Percentiles rank a stretch among this genome's conserved stretches.
These are phyloP conservation scores for Paramecium tetraurelia DNA, from an alignment of 73 alveolate species.

Conservation along the genomic window DNA sequence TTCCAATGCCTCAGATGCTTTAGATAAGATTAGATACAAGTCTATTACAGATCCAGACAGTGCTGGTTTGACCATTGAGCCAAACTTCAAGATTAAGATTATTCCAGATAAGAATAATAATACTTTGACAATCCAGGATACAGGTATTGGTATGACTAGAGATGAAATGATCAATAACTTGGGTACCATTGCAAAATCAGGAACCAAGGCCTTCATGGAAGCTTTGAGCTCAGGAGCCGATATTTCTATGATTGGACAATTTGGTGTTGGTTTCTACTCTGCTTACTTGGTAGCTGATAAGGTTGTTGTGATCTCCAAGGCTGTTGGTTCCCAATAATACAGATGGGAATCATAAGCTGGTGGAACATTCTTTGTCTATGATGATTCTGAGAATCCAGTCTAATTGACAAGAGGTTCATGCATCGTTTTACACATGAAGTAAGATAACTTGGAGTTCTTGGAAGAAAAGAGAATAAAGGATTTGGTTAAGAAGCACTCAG, in stretches of 20 bases:
- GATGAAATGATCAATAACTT: constrained; percentile 97
- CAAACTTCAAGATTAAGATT: constrained; percentile 91
- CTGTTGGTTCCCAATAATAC: constrained; percentile 93
- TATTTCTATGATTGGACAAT: constrained; percentile 98
- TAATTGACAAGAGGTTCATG: constrained; percentile 94
- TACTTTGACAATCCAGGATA: constrained; percentile 95
- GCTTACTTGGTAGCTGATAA: constrained; percentile 99
- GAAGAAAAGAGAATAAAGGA: constrained; percentile 98
- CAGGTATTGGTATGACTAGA: constrained; percentile 99
- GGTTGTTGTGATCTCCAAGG: constrained; percentile 93
- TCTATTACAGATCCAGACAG: constrained; percentile 97
- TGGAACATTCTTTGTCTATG: constrained; percentile 93
- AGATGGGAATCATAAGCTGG: constrained; percentile 99
- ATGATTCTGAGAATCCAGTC: constrained; percentile 83
- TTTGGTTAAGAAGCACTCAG: constrained; percentile 97
- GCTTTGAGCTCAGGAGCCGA: constrained; percentile 98
- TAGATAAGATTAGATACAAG: constrained; percentile 98
- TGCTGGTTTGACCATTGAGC: constrained; percentile 88
- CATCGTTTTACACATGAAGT: constrained; percentile 95
- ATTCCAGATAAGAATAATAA: constrained; percentile 99
- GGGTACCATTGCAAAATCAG: constrained; percentile 99
- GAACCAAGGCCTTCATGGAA: constrained; percentile 99
- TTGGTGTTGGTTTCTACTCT: constrained; percentile 99
- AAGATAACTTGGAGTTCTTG: constrained; percentile 97
- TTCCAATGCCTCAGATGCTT: constrained; percentile 99